Percentiles rank a stretch among this genome's conserved stretches.
Evolutionary conservation across 2,329 filamentous ascomycete genomes (phyloP).

Genomic region (Sarocladium kiliense): DNA sequence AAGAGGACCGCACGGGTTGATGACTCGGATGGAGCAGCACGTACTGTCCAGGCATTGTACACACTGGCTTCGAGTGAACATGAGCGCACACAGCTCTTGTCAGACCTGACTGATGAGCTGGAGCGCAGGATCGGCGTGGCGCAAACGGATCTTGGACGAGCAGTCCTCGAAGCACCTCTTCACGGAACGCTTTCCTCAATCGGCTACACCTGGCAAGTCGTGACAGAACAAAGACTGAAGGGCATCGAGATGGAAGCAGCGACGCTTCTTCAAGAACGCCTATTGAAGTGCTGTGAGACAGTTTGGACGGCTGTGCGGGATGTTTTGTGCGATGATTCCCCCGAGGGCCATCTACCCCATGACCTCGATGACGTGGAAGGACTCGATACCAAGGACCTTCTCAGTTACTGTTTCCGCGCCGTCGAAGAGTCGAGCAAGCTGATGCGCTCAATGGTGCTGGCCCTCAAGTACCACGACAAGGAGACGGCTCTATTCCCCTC

Average conservation of each 20-base stretch:
- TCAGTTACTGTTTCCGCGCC: constrained; percentile 93
- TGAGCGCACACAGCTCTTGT: constrained; percentile 45
- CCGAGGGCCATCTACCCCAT: constrained; percentile 78
- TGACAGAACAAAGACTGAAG: constrained; percentile 35
- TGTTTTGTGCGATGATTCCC: constrained; percentile 87
- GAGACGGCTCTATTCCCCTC: constrained; percentile 42
- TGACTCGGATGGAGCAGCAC: constrained; percentile 85
- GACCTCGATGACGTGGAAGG: constrained; percentile 68
- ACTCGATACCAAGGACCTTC: constrained; percentile 76
- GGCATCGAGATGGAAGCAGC: constrained; percentile 30
- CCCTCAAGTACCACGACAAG: constrained; percentile 42
- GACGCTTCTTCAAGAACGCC: constrained; percentile 42
- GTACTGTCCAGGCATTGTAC: constrained; percentile 66
- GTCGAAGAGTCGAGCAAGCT: constrained; percentile 89
- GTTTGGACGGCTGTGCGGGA: constrained; percentile 74
- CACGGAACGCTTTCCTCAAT: constrained; percentile 67
- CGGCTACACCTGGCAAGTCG: constrained; percentile 50
- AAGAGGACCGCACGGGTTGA: constrained; percentile 76
- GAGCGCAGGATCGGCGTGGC: constrained; percentile 61
- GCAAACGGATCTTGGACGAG: constrained; percentile 58
- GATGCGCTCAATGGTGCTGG: constrained; percentile 56
- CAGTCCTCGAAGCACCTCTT: constrained; percentile 61
- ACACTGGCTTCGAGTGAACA: constrained; percentile 43
- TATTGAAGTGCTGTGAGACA: constrained; percentile 56
- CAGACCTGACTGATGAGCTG: constrained; percentile 53